Conservation (phyloP, 2,329 filamentous ascomycete genomes). For the Rhynchosporium graminicola region DNA sequence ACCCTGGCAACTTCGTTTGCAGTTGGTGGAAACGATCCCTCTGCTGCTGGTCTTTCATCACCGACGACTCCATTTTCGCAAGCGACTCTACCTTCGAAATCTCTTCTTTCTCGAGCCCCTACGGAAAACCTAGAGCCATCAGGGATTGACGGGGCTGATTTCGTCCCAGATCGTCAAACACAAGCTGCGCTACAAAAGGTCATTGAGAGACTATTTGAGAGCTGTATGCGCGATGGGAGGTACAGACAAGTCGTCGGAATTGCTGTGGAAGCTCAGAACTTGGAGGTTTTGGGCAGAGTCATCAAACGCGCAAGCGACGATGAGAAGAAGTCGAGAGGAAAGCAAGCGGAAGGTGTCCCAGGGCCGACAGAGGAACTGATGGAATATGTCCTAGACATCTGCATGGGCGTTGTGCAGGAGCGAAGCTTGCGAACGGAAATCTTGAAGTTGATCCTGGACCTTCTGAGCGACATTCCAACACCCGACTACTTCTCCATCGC, state of each 20-base stretch:
- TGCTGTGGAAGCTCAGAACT: slow-evolving; percentile 89
- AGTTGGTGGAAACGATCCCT: slow-evolving; percentile 64
- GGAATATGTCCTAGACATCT: slow-evolving; percentile 94
- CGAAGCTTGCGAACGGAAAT: slow-evolving; percentile 82
- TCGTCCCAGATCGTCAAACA: slow-evolving; percentile 65
- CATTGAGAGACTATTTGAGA: slow-evolving; percentile 88
- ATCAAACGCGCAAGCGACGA: slow-evolving; percentile 89
- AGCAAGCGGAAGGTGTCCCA: slow-evolving; percentile 53
- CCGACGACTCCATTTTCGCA: slow-evolving; percentile 96
- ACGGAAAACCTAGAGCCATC: slow-evolving; percentile 58
- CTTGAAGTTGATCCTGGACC: slow-evolving; percentile 84
- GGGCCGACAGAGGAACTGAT: slow-evolving; percentile 85
- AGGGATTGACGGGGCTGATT: slow-evolving; percentile 43
- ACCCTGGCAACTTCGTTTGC: slow-evolving; percentile 77
- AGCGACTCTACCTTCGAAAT: slow-evolving; percentile 89
- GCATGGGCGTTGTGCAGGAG: slow-evolving; percentile 97
- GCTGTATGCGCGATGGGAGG: slow-evolving; percentile 79
- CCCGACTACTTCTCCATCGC: slow-evolving; percentile 98
- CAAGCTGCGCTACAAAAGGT: slow-evolving; percentile 79
- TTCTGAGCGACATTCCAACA: slow-evolving; percentile 88
- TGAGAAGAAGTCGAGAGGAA: slow-evolving; percentile 68
- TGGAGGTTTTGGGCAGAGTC: slow-evolving; percentile 81
- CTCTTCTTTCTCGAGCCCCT: slow-evolving; percentile 82
- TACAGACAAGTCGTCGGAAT: slow-evolving; percentile 98
- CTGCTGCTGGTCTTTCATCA: slow-evolving; percentile 65